These are phyloP conservation scores for Mortierella claussenii DNA, from an alignment of 192 early-diverging fungal genomes.

Conservation along the genomic window DNA sequence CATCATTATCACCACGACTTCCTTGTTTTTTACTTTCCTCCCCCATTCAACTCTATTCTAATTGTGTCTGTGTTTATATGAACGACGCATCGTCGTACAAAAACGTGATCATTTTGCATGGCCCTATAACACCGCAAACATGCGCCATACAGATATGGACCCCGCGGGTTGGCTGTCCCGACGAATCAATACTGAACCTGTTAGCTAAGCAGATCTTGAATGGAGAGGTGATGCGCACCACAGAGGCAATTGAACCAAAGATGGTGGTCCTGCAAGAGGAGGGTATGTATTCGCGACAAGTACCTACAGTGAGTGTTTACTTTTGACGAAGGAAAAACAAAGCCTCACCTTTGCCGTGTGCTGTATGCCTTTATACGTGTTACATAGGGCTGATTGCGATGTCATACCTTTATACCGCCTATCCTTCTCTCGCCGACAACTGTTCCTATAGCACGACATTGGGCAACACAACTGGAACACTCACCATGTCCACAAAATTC, in stretches of 20 bases:
- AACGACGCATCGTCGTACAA: constrained; percentile 25
- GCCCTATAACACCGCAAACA: no score
- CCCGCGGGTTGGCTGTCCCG: constrained; percentile 42
- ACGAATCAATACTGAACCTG: constrained; percentile 45
- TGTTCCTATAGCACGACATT: constrained; percentile 38
- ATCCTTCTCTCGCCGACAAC: constrained; percentile 34
- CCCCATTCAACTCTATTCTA: not conserved
- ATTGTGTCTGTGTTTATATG: constrained; percentile 19
- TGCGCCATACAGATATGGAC: constrained; percentile 54
- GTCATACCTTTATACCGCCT: constrained; percentile 45
- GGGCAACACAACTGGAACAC: constrained; percentile 24
- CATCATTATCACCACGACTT: no score
- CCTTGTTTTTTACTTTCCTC: not conserved
- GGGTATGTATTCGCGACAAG: constrained; percentile 22
- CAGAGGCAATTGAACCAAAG: constrained; percentile 57
- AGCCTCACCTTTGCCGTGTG: no score
- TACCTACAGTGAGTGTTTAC: no score
- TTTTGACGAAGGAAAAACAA: no score
- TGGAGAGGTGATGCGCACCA: constrained; percentile 59
- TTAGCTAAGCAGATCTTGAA: constrained; percentile 63
- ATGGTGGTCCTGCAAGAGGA: constrained; percentile 59
- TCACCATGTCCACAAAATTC: constrained; percentile 53
- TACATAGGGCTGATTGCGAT: constrained; percentile 41
- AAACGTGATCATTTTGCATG: not conserved
- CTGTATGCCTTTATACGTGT: not conserved